Evolutionary conservation across 129 eudicot species (phyloP), one percentile per base, ranked within the genome.

Genomic region (Arctium minus): DNA sequence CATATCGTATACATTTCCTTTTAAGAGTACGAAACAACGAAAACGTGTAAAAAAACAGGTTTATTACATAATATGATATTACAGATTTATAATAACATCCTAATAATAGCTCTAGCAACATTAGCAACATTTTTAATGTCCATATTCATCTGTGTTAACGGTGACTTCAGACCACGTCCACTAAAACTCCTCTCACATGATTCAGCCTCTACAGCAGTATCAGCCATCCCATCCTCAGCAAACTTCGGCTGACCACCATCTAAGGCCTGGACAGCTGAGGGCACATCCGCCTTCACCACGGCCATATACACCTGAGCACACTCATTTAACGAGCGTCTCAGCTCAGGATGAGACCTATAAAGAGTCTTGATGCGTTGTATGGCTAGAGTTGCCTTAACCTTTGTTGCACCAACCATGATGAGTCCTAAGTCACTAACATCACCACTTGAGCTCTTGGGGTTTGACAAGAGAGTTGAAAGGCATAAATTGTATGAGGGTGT

Each of bases 221-320:
- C 93, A 44, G 87, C 86, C 93, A 92, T 88, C 50, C 89, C 93
- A 17, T 82, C 82, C 62, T 89, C 96, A 0, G 90, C 96, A 73
- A 86, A 89, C 78, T 92, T 92, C 0, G 96, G 96, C 9, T 86
- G 85, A 4, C 93, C 92, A 32, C 87, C 86, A 33, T 44, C 83
- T 69, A 89, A 76, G 1, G 86, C 92, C 70, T 84, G 86, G 11
- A 72, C 35, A 4, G 97, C 92, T 15, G 76, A 80, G 17, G 87
- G 85, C 65, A 92, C 81, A 78, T 84, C 91, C 17, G 79, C 85
- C 30, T 12, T 69, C 75, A 92, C 44, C 39, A 89, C 90, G 0
- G 85, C 88, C 1, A 82, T 29, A 76, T 89, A 89, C 46, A 70
- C 75, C 8, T 70, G 60, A 40, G 73, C 30, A 40, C 97, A 89